These are phyloP conservation scores for Apiotrichum domesticum DNA, from an alignment of 1,284 basidiomycete species.

Conservation along the genomic window DNA sequence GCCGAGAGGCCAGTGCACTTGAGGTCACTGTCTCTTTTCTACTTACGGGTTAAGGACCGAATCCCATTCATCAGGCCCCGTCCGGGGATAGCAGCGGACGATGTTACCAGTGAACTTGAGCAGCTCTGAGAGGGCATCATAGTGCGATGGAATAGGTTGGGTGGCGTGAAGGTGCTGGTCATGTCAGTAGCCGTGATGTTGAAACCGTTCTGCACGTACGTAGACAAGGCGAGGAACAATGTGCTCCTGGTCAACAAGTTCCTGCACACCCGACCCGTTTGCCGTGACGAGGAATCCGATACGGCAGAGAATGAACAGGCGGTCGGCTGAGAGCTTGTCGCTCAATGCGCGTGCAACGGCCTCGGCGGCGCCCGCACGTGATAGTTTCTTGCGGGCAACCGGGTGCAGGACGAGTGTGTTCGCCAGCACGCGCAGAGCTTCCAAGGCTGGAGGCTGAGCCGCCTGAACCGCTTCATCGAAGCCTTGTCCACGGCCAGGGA, in stretches of 20 bases:
- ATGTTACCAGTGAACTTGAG: slow-evolving; percentile 43
- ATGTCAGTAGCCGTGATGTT: neutral
- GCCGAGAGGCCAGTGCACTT: neutral
- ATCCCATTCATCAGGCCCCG: slow-evolving; percentile 26
- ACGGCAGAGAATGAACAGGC: slow-evolving; percentile 37
- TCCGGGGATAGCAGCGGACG: slow-evolving; percentile 32
- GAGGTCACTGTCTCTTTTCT: neutral
- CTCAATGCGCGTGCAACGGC: slow-evolving; percentile 30
- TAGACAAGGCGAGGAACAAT: slow-evolving; percentile 28
- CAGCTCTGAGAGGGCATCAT: slow-evolving; percentile 35
- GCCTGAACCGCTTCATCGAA: neutral
- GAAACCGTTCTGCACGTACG: slow-evolving; percentile 21
- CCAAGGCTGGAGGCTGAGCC: slow-evolving; percentile 12
- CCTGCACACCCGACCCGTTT: slow-evolving; percentile 25
- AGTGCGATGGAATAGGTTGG: slow-evolving; percentile 18
- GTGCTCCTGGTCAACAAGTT: slow-evolving; percentile 34
- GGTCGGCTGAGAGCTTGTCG: slow-evolving; percentile 17
- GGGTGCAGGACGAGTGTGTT: slow-evolving; percentile 36
- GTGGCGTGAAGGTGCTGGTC: slow-evolving; percentile 19
- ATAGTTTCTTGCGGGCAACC: slow-evolving; percentile 21
- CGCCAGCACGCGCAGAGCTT: slow-evolving; percentile 34
- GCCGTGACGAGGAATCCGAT: slow-evolving; percentile 40
- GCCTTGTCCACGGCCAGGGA: slow-evolving; percentile 4
- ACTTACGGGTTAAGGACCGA: slow-evolving; percentile 33
- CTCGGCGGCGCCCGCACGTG: slow-evolving; percentile 18